phyloP scores from a whole-genome alignment of 495 filamentous ascomycete species.

The Melanomma pulvis-pyrius region DNA sequence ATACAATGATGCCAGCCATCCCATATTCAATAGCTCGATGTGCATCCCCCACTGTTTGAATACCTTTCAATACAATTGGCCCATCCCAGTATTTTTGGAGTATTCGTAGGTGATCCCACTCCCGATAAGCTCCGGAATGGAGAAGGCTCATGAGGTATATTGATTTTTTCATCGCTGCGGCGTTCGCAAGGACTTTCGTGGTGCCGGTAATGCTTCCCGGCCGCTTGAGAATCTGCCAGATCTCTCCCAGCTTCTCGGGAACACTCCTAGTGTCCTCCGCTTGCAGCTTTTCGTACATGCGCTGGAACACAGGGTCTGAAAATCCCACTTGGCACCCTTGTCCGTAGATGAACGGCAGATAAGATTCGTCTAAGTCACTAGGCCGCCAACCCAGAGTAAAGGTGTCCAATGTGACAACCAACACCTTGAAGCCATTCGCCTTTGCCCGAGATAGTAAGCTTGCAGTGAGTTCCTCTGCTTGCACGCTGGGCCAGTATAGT shows the following conservation, averaged over 20 bases:
- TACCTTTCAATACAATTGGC: constrained; percentile 48
- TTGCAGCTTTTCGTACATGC: constrained; percentile 31
- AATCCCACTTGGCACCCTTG: constrained; percentile 36
- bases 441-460: constrained; percentile 37
- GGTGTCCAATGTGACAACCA: constrained; percentile 41
- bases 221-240: constrained; percentile 32
- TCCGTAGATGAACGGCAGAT: constrained; percentile 38
- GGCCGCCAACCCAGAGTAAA: constrained; percentile 40
- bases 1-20: constrained; percentile 58
- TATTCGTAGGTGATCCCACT: constrained; percentile 41
- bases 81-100: constrained; percentile 44
- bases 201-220: constrained; percentile 32
- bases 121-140: constrained; percentile 31
- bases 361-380: constrained; percentile 35
- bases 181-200: constrained; percentile 31
- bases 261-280: constrained; percentile 22
- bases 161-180: constrained; percentile 30
- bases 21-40: constrained; percentile 52
- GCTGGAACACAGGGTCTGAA: constrained; percentile 38
- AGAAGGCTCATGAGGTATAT: constrained; percentile 16
- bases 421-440: constrained; percentile 36
- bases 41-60: constrained; percentile 52
- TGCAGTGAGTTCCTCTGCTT: constrained; percentile 34
- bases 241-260: constrained; percentile 25
- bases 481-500: constrained; percentile 37